phyloP scores from a whole-genome alignment of 2,329 filamentous ascomycete species.

The Pseudogymnoascus sp. region DNA sequence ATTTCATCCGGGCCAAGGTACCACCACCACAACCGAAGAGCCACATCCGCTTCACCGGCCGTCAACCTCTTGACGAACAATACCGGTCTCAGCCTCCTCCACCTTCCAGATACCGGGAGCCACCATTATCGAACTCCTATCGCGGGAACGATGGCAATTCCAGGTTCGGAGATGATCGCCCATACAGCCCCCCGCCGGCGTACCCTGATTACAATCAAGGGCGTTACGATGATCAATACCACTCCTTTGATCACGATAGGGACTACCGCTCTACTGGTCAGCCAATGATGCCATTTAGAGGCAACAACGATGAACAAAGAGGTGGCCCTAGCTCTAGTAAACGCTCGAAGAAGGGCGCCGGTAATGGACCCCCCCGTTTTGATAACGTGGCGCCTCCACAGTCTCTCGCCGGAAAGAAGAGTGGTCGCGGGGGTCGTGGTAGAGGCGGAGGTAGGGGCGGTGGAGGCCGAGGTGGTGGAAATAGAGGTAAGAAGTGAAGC shows the following conservation, averaged over 20 bases:
- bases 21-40: constrained; percentile 7
- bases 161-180: not conserved
- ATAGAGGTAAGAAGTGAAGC: constrained; percentile 1
- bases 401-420: not conserved
- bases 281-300: not conserved
- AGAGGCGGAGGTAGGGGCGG: constrained; percentile 8
- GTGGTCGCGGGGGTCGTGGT: constrained; percentile 3
- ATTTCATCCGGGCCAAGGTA: constrained; percentile 26
- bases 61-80: not conserved
- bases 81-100: not conserved
- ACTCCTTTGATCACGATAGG: constrained; percentile 2
- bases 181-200: not conserved
- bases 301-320: not conserved
- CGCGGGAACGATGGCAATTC: not conserved
- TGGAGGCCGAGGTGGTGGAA: constrained; percentile 1
- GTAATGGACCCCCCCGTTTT: not conserved
- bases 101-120: not conserved
- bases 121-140: not conserved
- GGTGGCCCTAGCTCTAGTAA: not conserved
- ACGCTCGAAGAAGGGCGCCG: not conserved
- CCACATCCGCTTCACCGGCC: not conserved
- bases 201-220: constrained; percentile 6
- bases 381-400: not conserved
- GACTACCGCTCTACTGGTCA: not conserved
- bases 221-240: constrained; percentile 4